Conservation (phyloP, 495 filamentous ascomycete species). For the Hypoxylon lienhwacheense region DNA sequence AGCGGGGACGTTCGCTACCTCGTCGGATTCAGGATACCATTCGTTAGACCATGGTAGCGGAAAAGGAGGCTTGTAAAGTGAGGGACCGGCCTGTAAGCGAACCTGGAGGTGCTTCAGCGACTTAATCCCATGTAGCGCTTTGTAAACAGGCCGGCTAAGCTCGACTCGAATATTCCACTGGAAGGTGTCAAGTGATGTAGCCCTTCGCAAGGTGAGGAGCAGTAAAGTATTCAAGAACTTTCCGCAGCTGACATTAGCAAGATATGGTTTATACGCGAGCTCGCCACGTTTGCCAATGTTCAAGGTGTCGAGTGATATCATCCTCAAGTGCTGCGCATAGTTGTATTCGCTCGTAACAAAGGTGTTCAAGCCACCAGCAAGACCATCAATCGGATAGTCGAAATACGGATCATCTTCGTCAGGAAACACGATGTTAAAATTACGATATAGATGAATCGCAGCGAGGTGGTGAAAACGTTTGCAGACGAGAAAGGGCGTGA, state of each 20-base stretch:
- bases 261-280: slow-evolving; percentile 49
- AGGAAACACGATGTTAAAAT: slow-evolving; percentile 58
- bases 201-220: slow-evolving; percentile 57
- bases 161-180: slow-evolving; percentile 65
- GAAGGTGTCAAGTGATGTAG: slow-evolving; percentile 58
- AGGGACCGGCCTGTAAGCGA: slow-evolving; percentile 55
- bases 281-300: slow-evolving; percentile 50
- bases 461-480: slow-evolving; percentile 59
- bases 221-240: slow-evolving; percentile 65
- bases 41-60: slow-evolving; percentile 39
- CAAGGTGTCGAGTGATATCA: slow-evolving; percentile 54
- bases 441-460: slow-evolving; percentile 59
- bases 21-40: slow-evolving; percentile 3
- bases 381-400: slow-evolving; percentile 52
- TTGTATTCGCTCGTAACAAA: slow-evolving; percentile 62
- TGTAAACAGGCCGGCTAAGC: slow-evolving; percentile 60
- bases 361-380: slow-evolving; percentile 60
- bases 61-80: slow-evolving; percentile 50
- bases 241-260: slow-evolving; percentile 53
- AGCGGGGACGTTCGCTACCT: slow-evolving; percentile 1
- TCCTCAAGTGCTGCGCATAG: slow-evolving; percentile 58
- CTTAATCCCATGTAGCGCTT: slow-evolving; percentile 53
- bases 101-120: slow-evolving; percentile 60
- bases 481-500: slow-evolving; percentile 58
- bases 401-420: slow-evolving; percentile 54